Evolutionary conservation across 768 basidiomycete species (phyloP), one percentile per base, ranked within the genome.

Genomic region (Xerocomus spinulosus): DNA sequence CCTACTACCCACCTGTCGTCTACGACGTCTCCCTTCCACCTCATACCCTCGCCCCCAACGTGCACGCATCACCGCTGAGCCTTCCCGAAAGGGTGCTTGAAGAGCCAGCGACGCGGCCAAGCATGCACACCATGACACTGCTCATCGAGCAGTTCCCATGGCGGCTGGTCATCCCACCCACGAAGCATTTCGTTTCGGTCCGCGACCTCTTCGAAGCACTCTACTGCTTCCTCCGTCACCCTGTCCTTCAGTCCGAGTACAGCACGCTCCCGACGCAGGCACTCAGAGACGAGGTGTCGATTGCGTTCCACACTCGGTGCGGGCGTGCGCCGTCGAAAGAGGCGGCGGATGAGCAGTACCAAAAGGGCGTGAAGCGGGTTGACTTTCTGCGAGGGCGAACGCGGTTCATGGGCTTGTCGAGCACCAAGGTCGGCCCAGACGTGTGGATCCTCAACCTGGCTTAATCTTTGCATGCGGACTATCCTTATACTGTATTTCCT

Each of bases 281-380:
- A 3, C 67, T 64, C 15, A 67, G 65, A 38, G 56, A 62, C 7
- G 60, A 60, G 9, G 71, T 79, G n/a, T 65, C 66, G 3, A 56
- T 61, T 6, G 76, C 79, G 5, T 83, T 72, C 57, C 63, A 63
- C 35, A 50, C 44, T 5, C 71, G 81, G 17, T 76, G 67, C 49
- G 57, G 62, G 29, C 61, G 65, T 12, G 62, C 72, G 13, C 35
- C 52, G 1, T 66, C 72, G 12, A 47, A 59, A 2, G 58, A 58
- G 26, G 59, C 47, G 2, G 65, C 64, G 21, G 69, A 67, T 26
- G 55, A 60, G 23, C 79, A 81, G 60, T 66, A 69, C 51, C 54
- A 53, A 10, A 75, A 75, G 56, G 79, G 78, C 0, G 54, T 82
- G 17, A 79, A 75, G 60, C 63, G 78, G 42, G 70, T 83, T 0